Evolutionary conservation across 208 protist genomes (phyloP), one percentile per base, ranked within the genome.

Genomic region (Acanthamoeba lenticulata): DNA sequence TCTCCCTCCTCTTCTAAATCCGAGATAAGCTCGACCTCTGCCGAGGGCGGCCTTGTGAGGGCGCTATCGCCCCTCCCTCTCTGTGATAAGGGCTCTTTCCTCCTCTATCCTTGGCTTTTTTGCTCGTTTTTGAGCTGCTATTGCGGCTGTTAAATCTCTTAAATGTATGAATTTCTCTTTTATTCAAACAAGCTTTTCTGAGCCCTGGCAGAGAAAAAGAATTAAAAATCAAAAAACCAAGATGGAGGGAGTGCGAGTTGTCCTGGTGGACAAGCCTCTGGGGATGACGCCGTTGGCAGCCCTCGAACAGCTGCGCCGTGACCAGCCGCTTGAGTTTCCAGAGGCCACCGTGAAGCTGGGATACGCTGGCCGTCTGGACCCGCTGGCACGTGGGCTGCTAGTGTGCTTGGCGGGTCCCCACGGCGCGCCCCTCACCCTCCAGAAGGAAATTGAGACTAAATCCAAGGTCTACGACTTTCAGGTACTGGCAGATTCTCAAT

Each of bases 341-440:
- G n/a, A n/a, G n/a, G 42, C 38, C 0, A 36, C 62, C 17, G 27
- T 44, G 11, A 91, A 94, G 40, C 89, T 94, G 38, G 65, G 69
- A 6, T 94, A 86, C 34, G 90, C 90, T 27, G 90, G 90, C 24
- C 90, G 90, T 6, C 34, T 94, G 27, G 90, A 94, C 67, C 90
- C 90, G n/a, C 32, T 94, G 62, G 90, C 90, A n/a, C 11, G 90
- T 1, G 90, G 90, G 19, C 47, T 94, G 17, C 32, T 94, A 7
- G 90, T 94, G 19, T 94, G 90, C 44, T 55, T 94, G 29, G 90
- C 44, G 19, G 90, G 90, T 24, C 38, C 32, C n/a, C 27, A 34
- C 32, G 44, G 49, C 2, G 34, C 65, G 0, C 34, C 65, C 34
- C 65, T 74, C 19, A 74, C 4, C 19, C 42, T 29, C 4, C 90